These are phyloP conservation scores for Saposhnikovia divaricata DNA, from an alignment of 129 eudicot species.

Conservation along the genomic window DNA sequence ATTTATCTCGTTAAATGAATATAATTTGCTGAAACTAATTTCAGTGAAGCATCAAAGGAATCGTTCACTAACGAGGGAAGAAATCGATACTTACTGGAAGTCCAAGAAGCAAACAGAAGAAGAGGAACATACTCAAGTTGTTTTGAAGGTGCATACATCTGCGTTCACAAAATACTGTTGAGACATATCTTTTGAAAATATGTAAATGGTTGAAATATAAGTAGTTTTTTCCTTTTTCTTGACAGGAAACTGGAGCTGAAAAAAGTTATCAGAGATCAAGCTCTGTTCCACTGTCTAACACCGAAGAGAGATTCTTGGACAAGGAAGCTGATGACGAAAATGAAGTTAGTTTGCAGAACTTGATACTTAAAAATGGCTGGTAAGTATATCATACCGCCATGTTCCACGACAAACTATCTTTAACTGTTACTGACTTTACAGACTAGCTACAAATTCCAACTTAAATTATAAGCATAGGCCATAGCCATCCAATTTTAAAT, in stretches of 20 bases:
- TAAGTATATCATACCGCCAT: conserved; percentile 1
- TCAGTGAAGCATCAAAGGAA: conserved; percentile 31
- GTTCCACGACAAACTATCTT: not conserved
- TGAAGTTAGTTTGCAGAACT: conserved; percentile 23
- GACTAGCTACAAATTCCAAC: too few relatives aligned
- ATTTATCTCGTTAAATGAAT: too few relatives aligned
- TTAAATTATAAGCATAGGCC: too few relatives aligned
- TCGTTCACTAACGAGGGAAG: conserved; percentile 51
- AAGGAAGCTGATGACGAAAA: conserved; percentile 11
- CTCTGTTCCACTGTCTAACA: conserved; percentile 22
- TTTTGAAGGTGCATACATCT: conserved; percentile 27
- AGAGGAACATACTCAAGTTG: conserved; percentile 21
- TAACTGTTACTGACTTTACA: too few relatives aligned
- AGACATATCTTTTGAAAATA: too few relatives aligned
- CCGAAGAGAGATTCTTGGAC: conserved; percentile 9
- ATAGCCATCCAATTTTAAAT: too few relatives aligned
- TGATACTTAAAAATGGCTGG: conserved; percentile 54
- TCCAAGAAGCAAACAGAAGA: conserved; percentile 33
- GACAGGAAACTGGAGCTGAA: conserved; percentile 13
- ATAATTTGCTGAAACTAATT: not conserved
- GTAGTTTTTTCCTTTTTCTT: not conserved
- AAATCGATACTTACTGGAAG: conserved; percentile 56
- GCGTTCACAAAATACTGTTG: too few relatives aligned
- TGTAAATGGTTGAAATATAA: too few relatives aligned
- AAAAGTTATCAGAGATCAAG: conserved; percentile 24